A percentile compares a stretch with the other conserved stretches of the same genome.
Evolutionary conservation across 257 asterid species (phyloP).

Genomic region (Salvia splendens): DNA sequence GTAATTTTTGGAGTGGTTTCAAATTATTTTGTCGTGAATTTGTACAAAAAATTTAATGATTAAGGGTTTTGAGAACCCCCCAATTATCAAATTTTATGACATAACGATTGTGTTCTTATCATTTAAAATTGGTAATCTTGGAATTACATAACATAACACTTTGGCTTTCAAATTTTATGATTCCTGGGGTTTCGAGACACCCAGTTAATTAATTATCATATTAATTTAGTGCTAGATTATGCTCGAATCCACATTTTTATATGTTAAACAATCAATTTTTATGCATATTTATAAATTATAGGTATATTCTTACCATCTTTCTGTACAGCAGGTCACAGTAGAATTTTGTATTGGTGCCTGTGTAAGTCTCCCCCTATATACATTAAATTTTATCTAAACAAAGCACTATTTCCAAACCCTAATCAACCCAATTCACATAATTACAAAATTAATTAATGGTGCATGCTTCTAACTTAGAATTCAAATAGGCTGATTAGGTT

Average conservation of each 20-base stretch:
- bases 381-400: not conserved
- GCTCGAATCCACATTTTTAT: not conserved
- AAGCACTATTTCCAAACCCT: slow-evolving; percentile 23
- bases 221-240: slow-evolving; percentile 3
- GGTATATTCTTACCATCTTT: not conserved
- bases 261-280: not conserved
- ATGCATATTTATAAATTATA: no score
- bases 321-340: slow-evolving; percentile 6
- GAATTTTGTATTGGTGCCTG: not conserved
- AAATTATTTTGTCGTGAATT: no score
- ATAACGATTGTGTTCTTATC: not conserved
- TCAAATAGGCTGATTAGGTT: slow-evolving; percentile 17
- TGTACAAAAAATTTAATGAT: no score
- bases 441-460: slow-evolving; percentile 19
- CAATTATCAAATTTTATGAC: no score
- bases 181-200: not conserved
- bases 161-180: not conserved
- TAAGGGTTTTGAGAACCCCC: no score
- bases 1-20: not conserved
- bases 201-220: not conserved
- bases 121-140: not conserved
- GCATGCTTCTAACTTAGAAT: slow-evolving; percentile 24
- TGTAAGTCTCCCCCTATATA: not conserved
- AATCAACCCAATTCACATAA: not conserved
- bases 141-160: not conserved